phyloP scores from a whole-genome alignment of 306 rosid species.

The Alnus glutinosa region DNA sequence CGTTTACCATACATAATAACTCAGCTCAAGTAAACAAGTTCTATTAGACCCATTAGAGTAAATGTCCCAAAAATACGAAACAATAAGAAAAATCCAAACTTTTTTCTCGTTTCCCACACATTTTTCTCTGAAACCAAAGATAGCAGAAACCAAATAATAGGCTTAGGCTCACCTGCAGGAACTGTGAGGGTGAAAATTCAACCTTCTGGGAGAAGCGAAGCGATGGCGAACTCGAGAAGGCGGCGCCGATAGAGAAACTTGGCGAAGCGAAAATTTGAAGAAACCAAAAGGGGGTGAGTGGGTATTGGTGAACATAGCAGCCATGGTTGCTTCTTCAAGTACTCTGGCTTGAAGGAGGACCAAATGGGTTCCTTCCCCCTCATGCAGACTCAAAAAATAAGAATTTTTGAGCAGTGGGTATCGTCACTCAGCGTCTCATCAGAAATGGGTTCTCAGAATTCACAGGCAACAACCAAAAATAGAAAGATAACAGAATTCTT shows the following conservation, averaged over 20 bases:
- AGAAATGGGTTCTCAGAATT: constrained; percentile 6
- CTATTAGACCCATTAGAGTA: neutral
- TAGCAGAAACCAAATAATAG: constrained; percentile 3
- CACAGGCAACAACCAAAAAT: neutral
- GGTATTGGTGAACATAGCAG: constrained; percentile 50
- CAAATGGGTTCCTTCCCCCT: constrained; percentile 51
- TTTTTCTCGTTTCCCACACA: neutral
- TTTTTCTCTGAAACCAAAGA: neutral
- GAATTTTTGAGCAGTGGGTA: constrained; percentile 14
- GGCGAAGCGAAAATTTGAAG: constrained; percentile 36
- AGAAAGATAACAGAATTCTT: neutral
- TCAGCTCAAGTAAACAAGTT: neutral
- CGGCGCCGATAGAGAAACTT: constrained; percentile 37
- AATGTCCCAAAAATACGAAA: neutral
- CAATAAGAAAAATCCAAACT: neutral
- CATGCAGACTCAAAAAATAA: constrained; percentile 70
- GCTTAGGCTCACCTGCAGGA: constrained; percentile 35
- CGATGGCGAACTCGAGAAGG: constrained; percentile 60
- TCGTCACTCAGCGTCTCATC: constrained; percentile 16
- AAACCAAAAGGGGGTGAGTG: constrained; percentile 32
- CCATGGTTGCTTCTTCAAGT: constrained; percentile 67
- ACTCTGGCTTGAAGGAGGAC: constrained; percentile 55
- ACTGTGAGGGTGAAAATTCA: constrained; percentile 38
- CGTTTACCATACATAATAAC: neutral
- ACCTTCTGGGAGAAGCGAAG: constrained; percentile 58